Evolutionary conservation across 208 protist species (phyloP).

Genomic region (Leishmania guyanensis): DNA sequence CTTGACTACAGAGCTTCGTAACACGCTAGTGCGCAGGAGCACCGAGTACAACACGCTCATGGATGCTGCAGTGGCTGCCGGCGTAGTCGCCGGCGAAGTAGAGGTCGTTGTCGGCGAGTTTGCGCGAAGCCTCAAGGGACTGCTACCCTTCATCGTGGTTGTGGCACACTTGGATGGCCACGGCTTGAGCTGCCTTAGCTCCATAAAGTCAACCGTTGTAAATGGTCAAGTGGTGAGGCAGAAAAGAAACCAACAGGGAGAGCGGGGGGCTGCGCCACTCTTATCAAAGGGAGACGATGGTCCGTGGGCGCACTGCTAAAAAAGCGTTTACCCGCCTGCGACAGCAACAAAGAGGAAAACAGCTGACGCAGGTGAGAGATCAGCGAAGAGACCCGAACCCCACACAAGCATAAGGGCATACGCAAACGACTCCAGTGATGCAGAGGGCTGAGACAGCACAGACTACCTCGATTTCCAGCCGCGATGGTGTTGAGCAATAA

Average conservation of each 20-base stretch:
- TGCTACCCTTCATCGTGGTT: not conserved
- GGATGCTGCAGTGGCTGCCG: not conserved
- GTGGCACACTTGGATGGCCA: not conserved
- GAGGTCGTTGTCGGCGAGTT: not conserved
- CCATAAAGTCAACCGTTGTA: conserved; percentile 1
- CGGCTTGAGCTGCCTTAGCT: not conserved
- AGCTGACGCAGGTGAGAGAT: not conserved
- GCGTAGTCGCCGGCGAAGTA: not conserved
- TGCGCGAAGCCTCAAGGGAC: not conserved
- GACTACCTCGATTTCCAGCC: not conserved
- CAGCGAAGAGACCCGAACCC: not conserved
- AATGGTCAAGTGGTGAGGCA: not conserved
- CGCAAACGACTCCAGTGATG: not conserved
- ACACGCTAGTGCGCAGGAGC: conserved; percentile 5
- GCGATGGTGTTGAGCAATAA: not conserved
- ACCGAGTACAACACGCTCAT: conserved; percentile 23
- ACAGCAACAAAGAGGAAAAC: not conserved
- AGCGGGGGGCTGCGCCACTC: not conserved
- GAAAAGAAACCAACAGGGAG: not conserved
- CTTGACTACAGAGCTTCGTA: not conserved
- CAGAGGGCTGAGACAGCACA: not conserved
- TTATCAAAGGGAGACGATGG: not conserved
- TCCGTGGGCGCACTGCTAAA: not conserved
- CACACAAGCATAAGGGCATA: not conserved
- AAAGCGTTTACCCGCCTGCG: not conserved